Conservation (phyloP, 2,329 filamentous ascomycete genomes). For the Periconia macrospinosa region DNA sequence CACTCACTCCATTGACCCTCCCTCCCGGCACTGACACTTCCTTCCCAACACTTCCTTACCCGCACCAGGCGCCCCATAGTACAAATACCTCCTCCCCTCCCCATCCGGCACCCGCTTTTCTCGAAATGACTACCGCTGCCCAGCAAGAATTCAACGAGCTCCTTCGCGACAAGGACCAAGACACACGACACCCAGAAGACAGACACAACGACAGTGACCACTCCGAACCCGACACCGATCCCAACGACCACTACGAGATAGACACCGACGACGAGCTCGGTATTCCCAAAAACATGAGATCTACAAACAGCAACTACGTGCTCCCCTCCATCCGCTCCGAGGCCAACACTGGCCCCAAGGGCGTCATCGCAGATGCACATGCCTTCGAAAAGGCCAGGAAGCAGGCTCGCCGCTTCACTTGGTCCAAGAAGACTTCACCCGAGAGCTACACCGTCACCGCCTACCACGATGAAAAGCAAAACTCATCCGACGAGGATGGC, state of each 20-base stretch:
- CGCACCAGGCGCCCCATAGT: too few relatives aligned
- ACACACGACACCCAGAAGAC: constrained; percentile 54
- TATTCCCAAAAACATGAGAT: constrained; percentile 56
- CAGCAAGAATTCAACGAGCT: constrained; percentile 57
- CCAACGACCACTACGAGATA: constrained; percentile 60
- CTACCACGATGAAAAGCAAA: constrained; percentile 54
- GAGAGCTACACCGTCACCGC: constrained; percentile 30
- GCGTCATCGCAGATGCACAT: constrained; percentile 81
- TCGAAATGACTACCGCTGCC: constrained; percentile 48
- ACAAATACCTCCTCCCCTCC: constrained; percentile 27
- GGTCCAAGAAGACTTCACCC: constrained; percentile 26
- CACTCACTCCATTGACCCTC: constrained; percentile 8
- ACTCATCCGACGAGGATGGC: constrained; percentile 58
- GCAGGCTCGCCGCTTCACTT: constrained; percentile 39
- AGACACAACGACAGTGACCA: constrained; percentile 60
- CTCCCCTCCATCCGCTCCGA: constrained; percentile 66
- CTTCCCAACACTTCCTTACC: neutral
- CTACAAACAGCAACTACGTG: constrained; percentile 48
- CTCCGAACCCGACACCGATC: constrained; percentile 58
- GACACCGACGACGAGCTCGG: constrained; percentile 53
- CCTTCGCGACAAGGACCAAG: constrained; percentile 49
- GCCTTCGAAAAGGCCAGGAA: constrained; percentile 68
- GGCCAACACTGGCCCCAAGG: constrained; percentile 79
- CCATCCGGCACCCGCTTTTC: constrained; percentile 15
- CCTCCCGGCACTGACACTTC: constrained; percentile 5